A percentile compares a stretch with the other conserved stretches of the same genome.
These are phyloP conservation scores for Boletus subluridellus DNA, from an alignment of 1,284 basidiomycete genomes.

Conservation along the genomic window DNA sequence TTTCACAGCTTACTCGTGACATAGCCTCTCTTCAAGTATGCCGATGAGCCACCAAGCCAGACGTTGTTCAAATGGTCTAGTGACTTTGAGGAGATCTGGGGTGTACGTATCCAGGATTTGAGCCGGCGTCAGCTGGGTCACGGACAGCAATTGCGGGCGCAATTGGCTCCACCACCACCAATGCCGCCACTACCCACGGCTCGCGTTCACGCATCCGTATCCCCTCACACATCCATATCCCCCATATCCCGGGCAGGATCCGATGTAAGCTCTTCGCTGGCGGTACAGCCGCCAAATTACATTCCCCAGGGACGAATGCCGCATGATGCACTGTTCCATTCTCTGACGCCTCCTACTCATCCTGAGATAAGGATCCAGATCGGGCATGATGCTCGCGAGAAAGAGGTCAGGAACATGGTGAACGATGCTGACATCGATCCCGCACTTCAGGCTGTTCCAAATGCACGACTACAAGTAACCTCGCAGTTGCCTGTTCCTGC, in stretches of 20 bases:
- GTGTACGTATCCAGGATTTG: constrained; percentile 48
- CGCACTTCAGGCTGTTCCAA: constrained; percentile 25
- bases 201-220: constrained; percentile 19
- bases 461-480: constrained; percentile 17
- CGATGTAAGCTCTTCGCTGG: constrained; percentile 18
- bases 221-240: constrained; percentile 26
- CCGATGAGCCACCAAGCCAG: constrained; percentile 48
- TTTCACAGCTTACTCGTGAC: constrained; percentile 13
- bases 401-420: constrained; percentile 21
- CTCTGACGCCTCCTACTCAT: constrained; percentile 14
- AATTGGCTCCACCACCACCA: constrained; percentile 14
- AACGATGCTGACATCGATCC: constrained; percentile 34
- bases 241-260: constrained; percentile 22
- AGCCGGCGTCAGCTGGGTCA: constrained; percentile 16
- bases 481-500: constrained; percentile 9
- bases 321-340: constrained; percentile 19
- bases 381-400: constrained; percentile 27
- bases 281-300: constrained; percentile 12
- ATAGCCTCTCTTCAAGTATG: constrained; percentile 65
- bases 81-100: constrained; percentile 64
- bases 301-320: constrained; percentile 18
- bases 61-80: constrained; percentile 52
- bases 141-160: constrained; percentile 17
- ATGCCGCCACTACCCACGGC: constrained; percentile 19
- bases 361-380: constrained; percentile 19